A percentile compares a stretch with the other conserved stretches of the same genome.
Conservation (phyloP, 2,329 filamentous ascomycete genomes). For the Ustilaginoidea virens region DNA sequence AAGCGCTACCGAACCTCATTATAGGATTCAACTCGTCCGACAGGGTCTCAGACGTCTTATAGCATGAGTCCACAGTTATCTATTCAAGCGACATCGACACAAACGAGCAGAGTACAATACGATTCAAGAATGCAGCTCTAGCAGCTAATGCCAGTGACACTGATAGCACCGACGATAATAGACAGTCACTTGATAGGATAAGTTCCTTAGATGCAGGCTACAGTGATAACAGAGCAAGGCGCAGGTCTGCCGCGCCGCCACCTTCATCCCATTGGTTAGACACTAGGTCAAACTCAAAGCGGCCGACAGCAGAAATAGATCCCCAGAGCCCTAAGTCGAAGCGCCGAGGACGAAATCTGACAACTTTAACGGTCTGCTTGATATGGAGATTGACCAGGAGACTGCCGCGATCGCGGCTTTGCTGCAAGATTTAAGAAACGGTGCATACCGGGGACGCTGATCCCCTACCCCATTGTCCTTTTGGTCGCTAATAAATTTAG, state of each 20-base stretch:
- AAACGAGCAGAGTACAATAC: slow-evolving; percentile 2
- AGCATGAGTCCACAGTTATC: neutral
- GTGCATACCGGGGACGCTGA: neutral
- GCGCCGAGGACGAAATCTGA: slow-evolving; percentile 1
- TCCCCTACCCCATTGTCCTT: neutral
- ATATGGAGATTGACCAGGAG: slow-evolving; percentile 1
- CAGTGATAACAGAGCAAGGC: neutral
- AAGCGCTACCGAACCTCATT: slow-evolving; percentile 2
- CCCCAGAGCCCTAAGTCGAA: neutral
- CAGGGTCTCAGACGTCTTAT: slow-evolving; percentile 3
- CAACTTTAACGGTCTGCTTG: neutral
- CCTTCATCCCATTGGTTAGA: neutral
- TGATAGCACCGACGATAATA: neutral
- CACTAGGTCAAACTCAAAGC: neutral
- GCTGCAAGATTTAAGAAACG: slow-evolving; percentile 1
- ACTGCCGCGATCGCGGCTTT: slow-evolving; percentile 1
- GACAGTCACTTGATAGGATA: slow-evolving; percentile 1
- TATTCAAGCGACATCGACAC: neutral
- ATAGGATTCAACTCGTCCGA: neutral
- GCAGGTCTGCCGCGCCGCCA: slow-evolving; percentile 3
- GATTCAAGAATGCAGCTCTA: slow-evolving; percentile 1
- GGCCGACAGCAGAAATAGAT: neutral
- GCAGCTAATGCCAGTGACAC: slow-evolving; percentile 1
- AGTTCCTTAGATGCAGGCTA: slow-evolving; percentile 1
- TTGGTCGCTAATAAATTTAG: neutral